Evolutionary conservation across 78 protist species (phyloP), one percentile per base, ranked within the genome.

Genomic region (Thecamonas trahens): DNA sequence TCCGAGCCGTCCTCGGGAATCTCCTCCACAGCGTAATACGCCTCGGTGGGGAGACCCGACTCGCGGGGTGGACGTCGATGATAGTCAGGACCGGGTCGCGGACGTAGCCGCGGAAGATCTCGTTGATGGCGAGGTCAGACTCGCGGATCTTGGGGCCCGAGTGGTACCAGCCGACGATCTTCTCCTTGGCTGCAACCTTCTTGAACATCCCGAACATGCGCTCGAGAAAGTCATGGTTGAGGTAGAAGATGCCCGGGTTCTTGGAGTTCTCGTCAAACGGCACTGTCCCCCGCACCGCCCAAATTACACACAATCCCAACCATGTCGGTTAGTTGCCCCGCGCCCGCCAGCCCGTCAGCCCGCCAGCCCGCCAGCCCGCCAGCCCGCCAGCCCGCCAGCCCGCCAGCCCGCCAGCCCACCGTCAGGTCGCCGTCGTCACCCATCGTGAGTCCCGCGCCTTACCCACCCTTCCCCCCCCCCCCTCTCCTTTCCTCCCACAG

Each of bases 131-230:
- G 32, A 94, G 40, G 65, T 96, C 99, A 13, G 84, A 69, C 20
- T 87, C 60, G 55, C 91, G 38, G 37, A 96, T 84, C 65, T 80
- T 76, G 40, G 99, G 99, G 18, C 99, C 99, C 7, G 97, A 89
- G 63, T 89, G 82, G 80, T 96, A 96, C 99, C 99, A 96, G 26
- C 99, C 99, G 4, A 96, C 90, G 22, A 96, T 72, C 50, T 59
- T 67, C 52, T 93, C 97, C 55, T 87, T 45, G 6, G 99, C 92
- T 88, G 70, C 22, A 20, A 96, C 94, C 71, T 92, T 92, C 28
- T 74, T 72, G 87, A 82, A 92, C 99, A 96, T 96, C 38, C 63
- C 75, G 34, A 32, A 83, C 97, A 96, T 94, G 40, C 78, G 49
- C 70, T 92, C 96, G 32, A 77, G 83, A 70, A 77, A 96, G 76